Conservation (phyloP, 352 stramenopile genomes). For the Phytophthora foliorum region DNA sequence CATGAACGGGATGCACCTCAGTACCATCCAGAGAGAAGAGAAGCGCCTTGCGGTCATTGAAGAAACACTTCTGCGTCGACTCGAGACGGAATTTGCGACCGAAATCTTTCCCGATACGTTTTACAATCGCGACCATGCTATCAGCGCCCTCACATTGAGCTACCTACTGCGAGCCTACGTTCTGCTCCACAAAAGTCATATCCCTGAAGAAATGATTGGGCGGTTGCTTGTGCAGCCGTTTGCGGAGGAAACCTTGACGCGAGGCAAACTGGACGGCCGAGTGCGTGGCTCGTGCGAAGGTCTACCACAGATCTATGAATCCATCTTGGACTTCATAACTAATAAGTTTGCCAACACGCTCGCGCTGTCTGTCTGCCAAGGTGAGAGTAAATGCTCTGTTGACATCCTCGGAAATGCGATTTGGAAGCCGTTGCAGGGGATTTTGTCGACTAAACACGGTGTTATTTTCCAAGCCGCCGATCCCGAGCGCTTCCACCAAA, state of each 20-base stretch:
- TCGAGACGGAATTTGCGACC: slow-evolving; percentile 88
- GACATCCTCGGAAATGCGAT: slow-evolving; percentile 86
- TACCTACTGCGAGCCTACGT: slow-evolving; percentile 84
- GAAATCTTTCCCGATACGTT: slow-evolving; percentile 91
- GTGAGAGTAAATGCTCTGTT: slow-evolving; percentile 69
- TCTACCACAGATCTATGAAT: slow-evolving; percentile 75
- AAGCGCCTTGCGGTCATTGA: slow-evolving; percentile 77
- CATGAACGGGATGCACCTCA: slow-evolving; percentile 71
- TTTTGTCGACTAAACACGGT: slow-evolving; percentile 74
- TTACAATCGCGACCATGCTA: slow-evolving; percentile 82
- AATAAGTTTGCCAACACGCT: slow-evolving; percentile 78
- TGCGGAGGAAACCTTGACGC: slow-evolving; percentile 80
- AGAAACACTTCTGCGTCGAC: slow-evolving; percentile 72
- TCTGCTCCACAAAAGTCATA: slow-evolving; percentile 74
- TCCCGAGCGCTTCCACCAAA: slow-evolving; percentile 83
- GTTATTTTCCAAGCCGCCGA: slow-evolving; percentile 88
- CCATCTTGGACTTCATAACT: slow-evolving; percentile 75
- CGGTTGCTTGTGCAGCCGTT: slow-evolving; percentile 83
- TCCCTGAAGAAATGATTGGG: slow-evolving; percentile 87
- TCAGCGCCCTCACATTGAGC: slow-evolving; percentile 70
- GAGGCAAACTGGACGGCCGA: slow-evolving; percentile 77
- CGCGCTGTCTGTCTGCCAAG: slow-evolving; percentile 71
- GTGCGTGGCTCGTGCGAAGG: slow-evolving; percentile 83
- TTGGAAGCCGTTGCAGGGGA: slow-evolving; percentile 81
- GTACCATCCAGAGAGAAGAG: slow-evolving; percentile 75